Conservation (phyloP, 139 green algal genomes). For the Chlorella sorokiniana region DNA sequence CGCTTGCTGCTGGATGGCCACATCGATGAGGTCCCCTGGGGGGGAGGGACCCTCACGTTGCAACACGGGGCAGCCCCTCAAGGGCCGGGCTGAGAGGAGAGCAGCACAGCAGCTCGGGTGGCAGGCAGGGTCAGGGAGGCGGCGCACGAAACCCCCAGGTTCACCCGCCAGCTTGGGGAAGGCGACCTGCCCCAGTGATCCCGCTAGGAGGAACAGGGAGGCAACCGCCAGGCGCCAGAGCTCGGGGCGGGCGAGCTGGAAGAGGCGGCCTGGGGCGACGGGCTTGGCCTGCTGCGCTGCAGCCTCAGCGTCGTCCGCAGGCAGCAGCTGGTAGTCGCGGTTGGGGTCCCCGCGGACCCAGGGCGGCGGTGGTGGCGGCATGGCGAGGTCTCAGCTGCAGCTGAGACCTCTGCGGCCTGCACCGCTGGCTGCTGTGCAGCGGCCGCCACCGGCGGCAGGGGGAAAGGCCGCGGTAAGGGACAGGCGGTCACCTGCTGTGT, state of each 20-base stretch:
- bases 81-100: background rate
- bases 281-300: background rate
- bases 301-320: conserved; percentile 9
- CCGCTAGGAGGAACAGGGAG: background rate
- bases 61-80: background rate
- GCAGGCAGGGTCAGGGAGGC: background rate
- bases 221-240: background rate
- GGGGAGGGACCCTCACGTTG: background rate
- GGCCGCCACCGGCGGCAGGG: no score
- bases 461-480: no score
- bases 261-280: conserved; percentile 7
- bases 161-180: conserved; percentile 54
- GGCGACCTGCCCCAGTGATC: conserved; percentile 14
- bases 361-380: background rate
- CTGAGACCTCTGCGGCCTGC: background rate
- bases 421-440: no score
- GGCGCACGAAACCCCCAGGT: background rate
- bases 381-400: background rate
- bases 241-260: conserved; percentile 40
- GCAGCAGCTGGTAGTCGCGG: conserved; percentile 8
- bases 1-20: conserved; percentile 44
- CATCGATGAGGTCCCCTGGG: conserved; percentile 49
- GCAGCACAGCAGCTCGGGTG: background rate
- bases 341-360: background rate
- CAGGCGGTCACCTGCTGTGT: no score